Conservation (phyloP, 208 protist species). For the Trypanosoma brucei region DNA sequence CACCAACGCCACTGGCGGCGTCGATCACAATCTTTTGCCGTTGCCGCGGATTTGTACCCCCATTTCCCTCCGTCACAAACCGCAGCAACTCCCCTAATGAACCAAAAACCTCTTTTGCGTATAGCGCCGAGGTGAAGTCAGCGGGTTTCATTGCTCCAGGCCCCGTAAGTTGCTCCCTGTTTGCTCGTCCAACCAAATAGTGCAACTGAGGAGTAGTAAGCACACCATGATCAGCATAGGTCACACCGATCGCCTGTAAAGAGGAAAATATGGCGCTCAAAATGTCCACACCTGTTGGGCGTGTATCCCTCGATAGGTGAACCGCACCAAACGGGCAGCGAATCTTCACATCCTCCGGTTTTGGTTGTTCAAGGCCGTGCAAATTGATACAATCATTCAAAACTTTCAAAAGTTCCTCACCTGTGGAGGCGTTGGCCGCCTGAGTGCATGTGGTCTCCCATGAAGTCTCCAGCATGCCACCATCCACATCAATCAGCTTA, state of each 20-base stretch:
- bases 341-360: slow-evolving; percentile 2
- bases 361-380: slow-evolving; percentile 1
- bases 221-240: slow-evolving; percentile 22
- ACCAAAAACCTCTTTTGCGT: slow-evolving; percentile 30
- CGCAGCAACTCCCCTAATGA: slow-evolving; percentile 27
- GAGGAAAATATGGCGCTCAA: slow-evolving; percentile 23
- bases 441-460: slow-evolving; percentile 69
- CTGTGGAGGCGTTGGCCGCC: slow-evolving; percentile 49
- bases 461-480: slow-evolving; percentile 57
- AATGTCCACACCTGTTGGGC: slow-evolving; percentile 41
- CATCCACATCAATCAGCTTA: slow-evolving; percentile 83
- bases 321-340: slow-evolving; percentile 23
- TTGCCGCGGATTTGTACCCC: neutral
- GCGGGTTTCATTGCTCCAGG: slow-evolving; percentile 11
- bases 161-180: neutral
- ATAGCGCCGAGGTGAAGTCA: slow-evolving; percentile 21
- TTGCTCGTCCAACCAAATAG: slow-evolving; percentile 37
- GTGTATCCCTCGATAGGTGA: slow-evolving; percentile 56
- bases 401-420: slow-evolving; percentile 38
- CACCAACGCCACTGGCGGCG: slow-evolving; percentile 87
- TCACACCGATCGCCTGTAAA: slow-evolving; percentile 15
- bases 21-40: slow-evolving; percentile 72
- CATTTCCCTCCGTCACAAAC: neutral
- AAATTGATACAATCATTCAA: slow-evolving; percentile 33
- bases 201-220: slow-evolving; percentile 78